Percentiles rank a stretch among this genome's conserved stretches.
phyloP scores from a whole-genome alignment of 179 eudicot species.

The Silene coronaria region DNA sequence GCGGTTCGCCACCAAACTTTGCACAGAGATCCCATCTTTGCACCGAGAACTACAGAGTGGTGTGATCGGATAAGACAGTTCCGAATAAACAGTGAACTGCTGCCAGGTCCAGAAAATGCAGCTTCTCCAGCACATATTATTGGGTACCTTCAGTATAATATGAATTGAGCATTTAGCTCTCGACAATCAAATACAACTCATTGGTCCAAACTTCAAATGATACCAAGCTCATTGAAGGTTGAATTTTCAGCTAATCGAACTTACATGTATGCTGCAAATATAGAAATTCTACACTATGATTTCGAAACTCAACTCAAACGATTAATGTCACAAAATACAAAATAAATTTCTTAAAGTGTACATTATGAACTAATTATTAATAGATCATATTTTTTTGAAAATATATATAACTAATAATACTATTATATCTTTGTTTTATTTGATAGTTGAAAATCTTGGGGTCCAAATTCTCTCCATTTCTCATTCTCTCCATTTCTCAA shows the following conservation, averaged over 20 bases:
- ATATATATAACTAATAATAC: no score
- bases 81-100: neutral
- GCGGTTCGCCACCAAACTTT: conserved; percentile 60
- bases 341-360: neutral
- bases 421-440: no score
- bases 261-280: neutral
- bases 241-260: neutral
- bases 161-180: neutral
- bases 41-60: conserved; percentile 65
- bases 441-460: no score
- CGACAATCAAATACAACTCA: neutral
- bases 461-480: no score
- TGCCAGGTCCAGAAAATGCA: neutral
- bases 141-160: neutral
- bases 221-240: neutral
- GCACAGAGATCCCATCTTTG: conserved; percentile 50
- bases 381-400: no score
- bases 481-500: no score
- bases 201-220: conserved; percentile 2
- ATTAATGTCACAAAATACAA: neutral
- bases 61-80: conserved; percentile 26
- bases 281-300: neutral
- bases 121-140: neutral
- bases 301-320: neutral
- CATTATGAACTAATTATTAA: no score